phyloP scores from a whole-genome alignment of 1,139 yeast species.

The Yamadazyma sp. region DNA sequence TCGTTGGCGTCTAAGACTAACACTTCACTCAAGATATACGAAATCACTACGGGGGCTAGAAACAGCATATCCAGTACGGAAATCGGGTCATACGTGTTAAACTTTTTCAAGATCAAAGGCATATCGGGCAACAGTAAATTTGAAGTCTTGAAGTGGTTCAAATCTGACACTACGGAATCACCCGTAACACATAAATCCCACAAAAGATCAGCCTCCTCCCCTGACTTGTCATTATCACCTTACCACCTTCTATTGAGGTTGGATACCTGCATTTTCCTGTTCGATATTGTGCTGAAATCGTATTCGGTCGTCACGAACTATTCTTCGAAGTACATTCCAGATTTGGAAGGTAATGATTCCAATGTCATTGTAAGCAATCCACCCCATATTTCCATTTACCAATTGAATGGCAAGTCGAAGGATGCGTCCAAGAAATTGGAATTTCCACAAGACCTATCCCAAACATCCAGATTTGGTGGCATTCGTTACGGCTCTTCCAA shows the following conservation, averaged over 20 bases:
- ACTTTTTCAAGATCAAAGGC: conserved; percentile 17
- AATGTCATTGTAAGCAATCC: conserved; percentile 6
- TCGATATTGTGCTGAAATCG: conserved; percentile 17
- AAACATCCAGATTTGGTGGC: background rate
- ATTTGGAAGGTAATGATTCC: conserved; percentile 12
- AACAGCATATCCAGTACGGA: conserved; percentile 13
- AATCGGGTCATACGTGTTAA: conserved; percentile 20
- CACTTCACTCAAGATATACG: conserved; percentile 18
- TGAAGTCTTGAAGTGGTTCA: conserved; percentile 21
- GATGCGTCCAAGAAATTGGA: background rate
- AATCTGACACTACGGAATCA: conserved; percentile 8
- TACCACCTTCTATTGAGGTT: conserved; percentile 16
- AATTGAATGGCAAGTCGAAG: conserved; percentile 1
- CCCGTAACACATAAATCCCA: conserved; percentile 2
- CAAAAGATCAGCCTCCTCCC: background rate
- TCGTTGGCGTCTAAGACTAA: conserved; percentile 7
- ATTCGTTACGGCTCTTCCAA: background rate
- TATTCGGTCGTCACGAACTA: conserved; percentile 12
- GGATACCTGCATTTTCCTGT: conserved; percentile 13
- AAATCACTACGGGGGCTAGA: conserved; percentile 12
- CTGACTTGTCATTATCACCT: conserved; percentile 14
- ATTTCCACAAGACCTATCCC: background rate
- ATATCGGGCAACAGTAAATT: conserved; percentile 12
- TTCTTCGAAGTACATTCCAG: conserved; percentile 2
- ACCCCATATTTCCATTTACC: conserved; percentile 8